Percentiles rank a stretch among this genome's conserved stretches.
Conservation (phyloP, 108 stramenopile species). For the Nannochloropsis gaditana region DNA sequence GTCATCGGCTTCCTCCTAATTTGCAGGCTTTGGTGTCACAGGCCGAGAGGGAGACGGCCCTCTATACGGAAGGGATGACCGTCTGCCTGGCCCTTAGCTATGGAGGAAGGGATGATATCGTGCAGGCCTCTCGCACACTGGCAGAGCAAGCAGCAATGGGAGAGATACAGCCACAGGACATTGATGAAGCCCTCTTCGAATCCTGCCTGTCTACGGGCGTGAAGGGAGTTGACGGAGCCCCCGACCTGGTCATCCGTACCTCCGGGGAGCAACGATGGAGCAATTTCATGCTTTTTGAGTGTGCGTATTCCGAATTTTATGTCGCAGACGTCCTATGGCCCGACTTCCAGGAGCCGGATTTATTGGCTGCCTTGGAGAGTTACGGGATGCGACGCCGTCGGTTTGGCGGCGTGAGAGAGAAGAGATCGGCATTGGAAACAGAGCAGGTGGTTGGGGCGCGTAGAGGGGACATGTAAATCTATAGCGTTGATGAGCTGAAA, state of each 20-base stretch:
- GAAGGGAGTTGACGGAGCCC: conserved; percentile 47
- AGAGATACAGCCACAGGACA: conserved; percentile 36
- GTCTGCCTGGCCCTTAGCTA: conserved; percentile 79
- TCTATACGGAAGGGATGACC: conserved; percentile 50
- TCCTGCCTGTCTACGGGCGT: conserved; percentile 30
- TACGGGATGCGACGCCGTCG: background rate
- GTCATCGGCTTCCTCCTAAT: conserved; percentile 59
- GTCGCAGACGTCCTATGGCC: conserved; percentile 66
- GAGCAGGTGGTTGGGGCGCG: no score
- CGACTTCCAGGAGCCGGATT: conserved; percentile 61
- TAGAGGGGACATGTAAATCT: no score
- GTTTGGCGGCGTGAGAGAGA: background rate
- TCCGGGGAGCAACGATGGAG: conserved; percentile 75
- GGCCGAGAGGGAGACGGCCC: conserved; percentile 51
- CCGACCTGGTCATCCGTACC: conserved; percentile 73
- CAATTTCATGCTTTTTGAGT: conserved; percentile 79
- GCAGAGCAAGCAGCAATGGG: conserved; percentile 50
- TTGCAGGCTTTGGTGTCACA: conserved; percentile 51
- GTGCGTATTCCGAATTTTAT: conserved; percentile 71
- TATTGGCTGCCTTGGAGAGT: conserved; percentile 52
- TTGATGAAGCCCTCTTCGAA: conserved; percentile 36
- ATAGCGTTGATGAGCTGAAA: no score
- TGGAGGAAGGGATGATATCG: conserved; percentile 78
- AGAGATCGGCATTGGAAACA: background rate
- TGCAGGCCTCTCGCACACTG: conserved; percentile 53